These are phyloP conservation scores for Gaeumannomyces sp. DNA, from an alignment of 2,329 filamentous ascomycete species.

Conservation along the genomic window DNA sequence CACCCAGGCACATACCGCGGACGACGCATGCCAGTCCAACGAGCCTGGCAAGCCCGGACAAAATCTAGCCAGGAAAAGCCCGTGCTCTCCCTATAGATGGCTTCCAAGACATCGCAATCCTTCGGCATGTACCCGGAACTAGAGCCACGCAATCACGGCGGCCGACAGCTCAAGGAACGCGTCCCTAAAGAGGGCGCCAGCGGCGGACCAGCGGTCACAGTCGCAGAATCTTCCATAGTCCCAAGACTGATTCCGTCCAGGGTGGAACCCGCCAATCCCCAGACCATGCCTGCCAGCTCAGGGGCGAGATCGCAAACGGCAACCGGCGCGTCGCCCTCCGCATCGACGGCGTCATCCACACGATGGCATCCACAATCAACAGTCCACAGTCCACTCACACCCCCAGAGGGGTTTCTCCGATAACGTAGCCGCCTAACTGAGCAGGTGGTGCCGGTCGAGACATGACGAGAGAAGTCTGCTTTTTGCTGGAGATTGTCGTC, in stretches of 20 bases:
- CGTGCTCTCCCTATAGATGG: neutral
- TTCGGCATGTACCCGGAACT: neutral
- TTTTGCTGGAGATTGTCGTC: neutral
- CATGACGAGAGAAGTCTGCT: neutral
- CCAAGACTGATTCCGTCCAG: neutral
- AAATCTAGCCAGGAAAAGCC: neutral
- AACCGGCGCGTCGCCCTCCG: neutral
- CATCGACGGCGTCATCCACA: neutral
- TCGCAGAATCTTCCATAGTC: conserved; percentile 5
- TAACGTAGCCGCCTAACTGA: neutral
- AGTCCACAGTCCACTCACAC: neutral
- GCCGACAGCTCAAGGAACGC: neutral
- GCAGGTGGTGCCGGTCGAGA: neutral
- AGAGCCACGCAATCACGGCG: too few relatives aligned
- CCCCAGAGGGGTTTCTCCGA: too few relatives aligned
- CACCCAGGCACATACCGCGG: neutral
- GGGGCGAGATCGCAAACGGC: neutral
- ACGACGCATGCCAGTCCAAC: neutral
- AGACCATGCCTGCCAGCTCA: neutral
- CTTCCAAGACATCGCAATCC: neutral
- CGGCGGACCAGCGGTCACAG: neutral
- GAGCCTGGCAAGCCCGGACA: neutral
- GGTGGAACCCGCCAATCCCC: neutral
- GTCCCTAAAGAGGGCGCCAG: neutral
- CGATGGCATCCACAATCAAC: neutral